phyloP scores from a whole-genome alignment of 305 asterid genomes.

The Fraxinus paxiana region DNA sequence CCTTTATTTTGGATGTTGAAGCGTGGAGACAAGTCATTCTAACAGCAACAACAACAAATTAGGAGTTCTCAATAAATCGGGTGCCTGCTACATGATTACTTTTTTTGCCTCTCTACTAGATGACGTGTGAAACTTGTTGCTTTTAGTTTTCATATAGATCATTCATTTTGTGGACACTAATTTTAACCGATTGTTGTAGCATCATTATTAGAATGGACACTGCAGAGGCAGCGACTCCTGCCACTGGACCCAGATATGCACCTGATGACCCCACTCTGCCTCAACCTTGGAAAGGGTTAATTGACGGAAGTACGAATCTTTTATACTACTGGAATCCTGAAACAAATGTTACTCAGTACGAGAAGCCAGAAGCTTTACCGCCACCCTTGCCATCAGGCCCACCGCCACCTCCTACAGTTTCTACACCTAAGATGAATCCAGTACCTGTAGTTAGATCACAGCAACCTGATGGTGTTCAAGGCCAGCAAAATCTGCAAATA shows the following conservation, averaged over 20 bases:
- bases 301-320: slow-evolving; percentile 71
- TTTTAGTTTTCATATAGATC: background rate
- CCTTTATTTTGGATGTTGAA: background rate
- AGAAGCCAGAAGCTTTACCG: slow-evolving; percentile 56
- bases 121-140: background rate
- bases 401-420: slow-evolving; percentile 61
- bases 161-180: slow-evolving; percentile 3
- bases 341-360: slow-evolving; percentile 84
- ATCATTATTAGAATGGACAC: slow-evolving; percentile 47
- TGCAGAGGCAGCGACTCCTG: slow-evolving; percentile 59
- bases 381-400: slow-evolving; percentile 77
- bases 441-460: slow-evolving; percentile 53
- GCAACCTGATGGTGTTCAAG: slow-evolving; percentile 48
- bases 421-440: slow-evolving; percentile 61
- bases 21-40: background rate
- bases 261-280: slow-evolving; percentile 91
- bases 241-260: slow-evolving; percentile 77
- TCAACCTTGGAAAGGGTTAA: slow-evolving; percentile 90
- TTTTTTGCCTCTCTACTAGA: background rate
- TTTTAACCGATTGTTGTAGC: slow-evolving; percentile 25
- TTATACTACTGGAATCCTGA: slow-evolving; percentile 92
- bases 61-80: background rate
- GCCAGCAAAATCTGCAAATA: slow-evolving; percentile 41
- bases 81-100: background rate
- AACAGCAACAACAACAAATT: background rate